phyloP scores from a whole-genome alignment of 1,284 basidiomycete species.

The Apiotrichum gamsii region DNA sequence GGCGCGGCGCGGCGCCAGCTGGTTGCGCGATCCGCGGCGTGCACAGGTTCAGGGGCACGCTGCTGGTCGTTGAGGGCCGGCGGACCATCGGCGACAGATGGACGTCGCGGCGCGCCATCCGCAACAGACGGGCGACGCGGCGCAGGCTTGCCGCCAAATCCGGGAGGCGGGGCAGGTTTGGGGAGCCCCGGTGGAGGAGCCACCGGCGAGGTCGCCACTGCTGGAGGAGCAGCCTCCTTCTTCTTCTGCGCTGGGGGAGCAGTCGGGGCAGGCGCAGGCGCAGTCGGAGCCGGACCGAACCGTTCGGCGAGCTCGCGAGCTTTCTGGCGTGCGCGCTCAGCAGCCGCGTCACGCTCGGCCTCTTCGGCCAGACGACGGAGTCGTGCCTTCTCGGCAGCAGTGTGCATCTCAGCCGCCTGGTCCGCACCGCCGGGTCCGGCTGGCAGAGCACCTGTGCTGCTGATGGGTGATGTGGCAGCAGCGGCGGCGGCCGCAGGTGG shows the following conservation, averaged over 20 bases:
- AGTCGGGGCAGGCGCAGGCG: background rate
- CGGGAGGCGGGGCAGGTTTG: conserved; percentile 9
- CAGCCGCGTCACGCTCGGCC: conserved; percentile 71
- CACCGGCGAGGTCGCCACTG: background rate
- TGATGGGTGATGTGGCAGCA: background rate
- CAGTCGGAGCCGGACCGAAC: conserved; percentile 49
- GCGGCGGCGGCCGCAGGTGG: background rate
- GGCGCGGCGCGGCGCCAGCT: conserved; percentile 3
- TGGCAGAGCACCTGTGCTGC: background rate
- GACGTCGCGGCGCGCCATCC: too few species aligned
- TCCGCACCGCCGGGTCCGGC: conserved; percentile 40
- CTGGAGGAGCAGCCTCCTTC: background rate
- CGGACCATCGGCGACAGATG: too few species aligned
- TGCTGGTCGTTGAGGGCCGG: background rate
- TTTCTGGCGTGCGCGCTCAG: conserved; percentile 76
- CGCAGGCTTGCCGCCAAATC: conserved; percentile 5
- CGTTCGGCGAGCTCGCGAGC: conserved; percentile 75
- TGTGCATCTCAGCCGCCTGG: conserved; percentile 80
- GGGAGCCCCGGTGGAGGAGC: conserved; percentile 1
- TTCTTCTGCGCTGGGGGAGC: too few species aligned
- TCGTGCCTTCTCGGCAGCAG: conserved; percentile 77
- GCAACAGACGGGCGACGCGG: too few species aligned
- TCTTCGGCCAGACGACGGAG: conserved; percentile 69
- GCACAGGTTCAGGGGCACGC: background rate
- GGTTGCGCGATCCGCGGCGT: conserved; percentile 10